Evolutionary conservation across 2,329 filamentous ascomycete species (phyloP).

Genomic region (Aspergillus texensis): DNA sequence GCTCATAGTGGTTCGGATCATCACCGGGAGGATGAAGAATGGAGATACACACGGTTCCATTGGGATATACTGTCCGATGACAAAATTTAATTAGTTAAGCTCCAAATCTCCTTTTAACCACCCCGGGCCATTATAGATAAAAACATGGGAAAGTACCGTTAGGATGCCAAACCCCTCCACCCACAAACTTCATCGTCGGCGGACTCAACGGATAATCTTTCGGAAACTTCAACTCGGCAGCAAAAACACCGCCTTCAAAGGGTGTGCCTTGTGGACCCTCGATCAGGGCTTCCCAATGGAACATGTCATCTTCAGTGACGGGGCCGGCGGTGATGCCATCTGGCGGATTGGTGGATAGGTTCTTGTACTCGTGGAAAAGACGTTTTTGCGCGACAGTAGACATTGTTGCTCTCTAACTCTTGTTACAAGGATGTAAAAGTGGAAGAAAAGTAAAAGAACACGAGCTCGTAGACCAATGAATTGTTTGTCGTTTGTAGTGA

Average conservation of each 20-base stretch:
- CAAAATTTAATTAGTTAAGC: not conserved
- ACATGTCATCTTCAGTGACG: constrained; percentile 89
- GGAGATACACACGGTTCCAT: constrained; percentile 94
- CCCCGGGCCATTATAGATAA: constrained; percentile 3
- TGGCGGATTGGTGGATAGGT: constrained; percentile 90
- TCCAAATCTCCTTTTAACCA: not conserved
- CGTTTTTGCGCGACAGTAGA: constrained; percentile 66
- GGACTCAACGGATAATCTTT: constrained; percentile 96
- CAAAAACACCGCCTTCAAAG: constrained; percentile 94
- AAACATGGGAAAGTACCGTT: constrained; percentile 67
- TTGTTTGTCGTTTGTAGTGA: not conserved
- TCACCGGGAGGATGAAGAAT: constrained; percentile 95
- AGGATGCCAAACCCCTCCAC: constrained; percentile 87
- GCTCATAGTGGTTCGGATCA: constrained; percentile 97
- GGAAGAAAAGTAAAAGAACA: not conserved
- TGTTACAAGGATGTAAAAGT: not conserved
- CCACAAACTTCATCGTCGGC: constrained; percentile 92
- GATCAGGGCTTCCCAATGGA: constrained; percentile 95
- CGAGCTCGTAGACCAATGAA: not conserved
- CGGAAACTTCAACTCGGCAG: constrained; percentile 91
- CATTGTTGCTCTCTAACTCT: constrained; percentile 8
- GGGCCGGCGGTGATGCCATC: constrained; percentile 97
- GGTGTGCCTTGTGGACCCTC: constrained; percentile 94
- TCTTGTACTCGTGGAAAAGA: constrained; percentile 94
- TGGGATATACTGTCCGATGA: constrained; percentile 72